These are phyloP conservation scores for Aspergillus ochraceus DNA, from an alignment of 2,329 filamentous ascomycete genomes.

Conservation along the genomic window DNA sequence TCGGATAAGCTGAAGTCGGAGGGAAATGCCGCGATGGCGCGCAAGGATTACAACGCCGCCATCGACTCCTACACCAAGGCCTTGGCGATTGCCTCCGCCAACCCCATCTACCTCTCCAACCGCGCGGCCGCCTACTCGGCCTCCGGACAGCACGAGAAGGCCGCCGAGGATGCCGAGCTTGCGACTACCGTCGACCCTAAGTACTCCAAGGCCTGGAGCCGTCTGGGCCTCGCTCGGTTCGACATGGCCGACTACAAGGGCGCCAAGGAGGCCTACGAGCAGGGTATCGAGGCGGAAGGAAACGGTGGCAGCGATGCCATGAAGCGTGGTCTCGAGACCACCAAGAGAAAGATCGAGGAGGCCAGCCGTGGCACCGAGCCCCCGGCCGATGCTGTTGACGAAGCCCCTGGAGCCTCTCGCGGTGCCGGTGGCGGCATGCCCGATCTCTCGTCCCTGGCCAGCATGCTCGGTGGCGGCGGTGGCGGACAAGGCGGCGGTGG, in stretches of 20 bases:
- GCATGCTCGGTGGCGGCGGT: slow-evolving; percentile 67
- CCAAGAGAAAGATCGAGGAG: slow-evolving; percentile 82
- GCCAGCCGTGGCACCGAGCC: slow-evolving; percentile 59
- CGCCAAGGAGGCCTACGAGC: slow-evolving; percentile 89
- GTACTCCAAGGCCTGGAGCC: slow-evolving; percentile 97
- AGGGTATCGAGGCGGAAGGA: slow-evolving; percentile 91
- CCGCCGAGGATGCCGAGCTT: slow-evolving; percentile 83
- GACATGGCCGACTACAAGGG: slow-evolving; percentile 88
- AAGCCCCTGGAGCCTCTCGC: slow-evolving; percentile 46
- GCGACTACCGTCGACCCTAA: slow-evolving; percentile 83
- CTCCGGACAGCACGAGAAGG: slow-evolving; percentile 77
- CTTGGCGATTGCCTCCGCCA: slow-evolving; percentile 74
- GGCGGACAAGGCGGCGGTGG: slow-evolving; percentile 53
- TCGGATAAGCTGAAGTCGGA: slow-evolving; percentile 86
- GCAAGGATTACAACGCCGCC: slow-evolving; percentile 82
- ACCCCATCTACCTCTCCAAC: slow-evolving; percentile 97
- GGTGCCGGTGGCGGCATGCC: slow-evolving; percentile 63
- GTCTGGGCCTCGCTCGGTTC: slow-evolving; percentile 86
- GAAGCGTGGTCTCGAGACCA: slow-evolving; percentile 96
- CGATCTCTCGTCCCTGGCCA: slow-evolving; percentile 67
- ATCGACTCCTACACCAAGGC: slow-evolving; percentile 88
- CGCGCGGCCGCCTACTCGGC: slow-evolving; percentile 91
- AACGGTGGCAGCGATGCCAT: slow-evolving; percentile 94
- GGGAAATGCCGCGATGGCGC: slow-evolving; percentile 92
- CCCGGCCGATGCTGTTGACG: slow-evolving; percentile 54